Evolutionary conservation across 2,329 filamentous ascomycete species (phyloP), one percentile per base, ranked within the genome.

Genomic region (Nectriaceae sp.): DNA sequence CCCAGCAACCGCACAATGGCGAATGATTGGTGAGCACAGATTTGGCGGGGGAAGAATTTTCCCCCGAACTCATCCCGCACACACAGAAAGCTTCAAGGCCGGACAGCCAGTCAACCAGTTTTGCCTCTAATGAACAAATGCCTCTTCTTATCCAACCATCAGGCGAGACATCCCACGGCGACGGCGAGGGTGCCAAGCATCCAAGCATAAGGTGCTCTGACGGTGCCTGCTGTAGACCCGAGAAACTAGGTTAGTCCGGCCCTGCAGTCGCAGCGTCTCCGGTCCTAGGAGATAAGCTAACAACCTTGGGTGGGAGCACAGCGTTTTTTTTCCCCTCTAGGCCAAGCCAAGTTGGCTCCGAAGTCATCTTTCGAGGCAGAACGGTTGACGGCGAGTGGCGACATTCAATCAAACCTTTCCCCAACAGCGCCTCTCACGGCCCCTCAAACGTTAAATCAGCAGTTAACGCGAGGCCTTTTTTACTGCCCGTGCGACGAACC

Each of bases 1-100:
- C 45, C 41, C 36, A 33, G 49, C 49, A 48, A 48, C 44, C 13
- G 40, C 19, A n/a, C 29, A n/a, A 37, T 19, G 3, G 4, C 5
- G 11, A 35, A 29, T 29, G 26, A n/a, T 18, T 33, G 31, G 29
- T 44, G 31, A 37, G 22, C 31, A 37, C 22, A 48, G 40, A 10
- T 15, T 31, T 31, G 15, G 26, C 26, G 26, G 26, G 26, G 26
- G 26, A 31, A 31, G 26, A 31, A 31, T 31, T 31, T 31, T 31
- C 15, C 26, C 15, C 26, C n/a, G n/a, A n/a, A n/a, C n/a, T n/a
- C n/a, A 10, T 31, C 26, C 26, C 26, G 26, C n/a, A n/a, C n/a
- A n/a, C n/a, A n/a, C n/a, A n/a, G n/a, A n/a, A n/a, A n/a, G n/a
- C n/a, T n/a, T n/a, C n/a, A n/a, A n/a, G n/a, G n/a, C n/a, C n/a